Evolutionary conservation across 345 rosid genomes (phyloP).

Genomic region (Corchorus capsularis): DNA sequence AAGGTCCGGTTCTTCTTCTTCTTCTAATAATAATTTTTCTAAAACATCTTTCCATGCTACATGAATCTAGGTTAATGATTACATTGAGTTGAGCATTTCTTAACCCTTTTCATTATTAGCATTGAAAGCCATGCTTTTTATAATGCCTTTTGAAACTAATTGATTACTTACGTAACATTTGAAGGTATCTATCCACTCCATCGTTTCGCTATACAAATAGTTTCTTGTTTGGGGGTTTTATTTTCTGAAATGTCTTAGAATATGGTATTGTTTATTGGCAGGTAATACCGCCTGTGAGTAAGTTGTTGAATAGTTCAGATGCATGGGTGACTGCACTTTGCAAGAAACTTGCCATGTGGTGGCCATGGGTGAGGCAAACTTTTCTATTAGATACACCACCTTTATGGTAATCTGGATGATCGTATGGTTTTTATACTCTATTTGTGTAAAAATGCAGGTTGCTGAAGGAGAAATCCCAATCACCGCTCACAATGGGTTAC

Average conservation of each 20-base stretch:
- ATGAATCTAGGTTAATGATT: neutral
- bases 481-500: conserved; percentile 56
- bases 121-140: neutral
- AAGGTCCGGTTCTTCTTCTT: conserved; percentile 47
- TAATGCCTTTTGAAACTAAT: neutral
- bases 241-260: neutral
- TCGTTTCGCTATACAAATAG: neutral
- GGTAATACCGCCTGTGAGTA: conserved; percentile 79
- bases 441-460: conserved; percentile 46
- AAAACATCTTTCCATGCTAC: neutral
- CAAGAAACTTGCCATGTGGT: conserved; percentile 73
- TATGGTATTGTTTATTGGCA: conserved; percentile 24
- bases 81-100: neutral
- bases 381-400: conserved; percentile 8
- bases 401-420: conserved; percentile 3
- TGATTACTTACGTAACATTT: neutral
- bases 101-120: neutral
- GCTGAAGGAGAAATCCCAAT: conserved; percentile 76
- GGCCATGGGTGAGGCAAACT: conserved; percentile 71
- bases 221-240: conserved; percentile 6
- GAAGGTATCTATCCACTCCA: neutral
- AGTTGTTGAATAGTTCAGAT: conserved; percentile 49
- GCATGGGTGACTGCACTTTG: conserved; percentile 81
- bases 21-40: neutral
- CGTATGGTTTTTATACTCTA: neutral